Base-by-base conservation (phyloP, 495 filamentous ascomycete genomes). In the Penicillium roqueforti region DNA sequence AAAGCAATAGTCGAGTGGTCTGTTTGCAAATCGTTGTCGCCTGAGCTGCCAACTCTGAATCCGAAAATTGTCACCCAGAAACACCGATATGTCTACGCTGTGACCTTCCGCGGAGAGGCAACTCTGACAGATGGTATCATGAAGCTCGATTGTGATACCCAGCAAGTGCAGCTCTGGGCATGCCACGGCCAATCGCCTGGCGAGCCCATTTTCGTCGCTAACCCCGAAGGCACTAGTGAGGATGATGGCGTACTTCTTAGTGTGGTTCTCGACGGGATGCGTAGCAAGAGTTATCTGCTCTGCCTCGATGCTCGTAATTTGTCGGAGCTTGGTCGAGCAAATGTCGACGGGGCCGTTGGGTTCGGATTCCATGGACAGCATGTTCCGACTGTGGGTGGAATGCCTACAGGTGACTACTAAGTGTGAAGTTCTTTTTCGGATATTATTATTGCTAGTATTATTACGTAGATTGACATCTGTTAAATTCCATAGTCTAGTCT, bases 331-430 rank as follows among this genome's bases (percentile, higher is more conserved):
- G 87, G 87, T 0, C 73, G 83, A 7, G 89, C 88, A 2, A 75
- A 83, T 54, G 73, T 86, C 11, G 75, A 81, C 45, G 78, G 78
- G 19, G 76, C 76, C 6, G 75, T 93, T 48, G 80, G 70, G 1
- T 76, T 91, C 57, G 86, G 87, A 1, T 89, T 93, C 60, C 89
- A 92, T 71, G 89, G 88, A 2, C 66, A 73, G 32, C 82, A 88
- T 72, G 71, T 81, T 48, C 60, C 68, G 3, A 44, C 23, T 16
- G 14, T 47, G 14, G 68, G 38, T 34, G 50, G 66, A 8, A 37
- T 65, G 32, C 61, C 66, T 5, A 71, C 69, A 34, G 69, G 69
- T 20, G 69, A 72, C 50, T 72, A 68, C 36, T 71, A 59, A 50
- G 6, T 36, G 6, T n/a, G 42, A 7, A 20, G 9, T 13, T 6